Evolutionary conservation across 768 basidiomycete species (phyloP).

Genomic region (Termitomyces sp.): DNA sequence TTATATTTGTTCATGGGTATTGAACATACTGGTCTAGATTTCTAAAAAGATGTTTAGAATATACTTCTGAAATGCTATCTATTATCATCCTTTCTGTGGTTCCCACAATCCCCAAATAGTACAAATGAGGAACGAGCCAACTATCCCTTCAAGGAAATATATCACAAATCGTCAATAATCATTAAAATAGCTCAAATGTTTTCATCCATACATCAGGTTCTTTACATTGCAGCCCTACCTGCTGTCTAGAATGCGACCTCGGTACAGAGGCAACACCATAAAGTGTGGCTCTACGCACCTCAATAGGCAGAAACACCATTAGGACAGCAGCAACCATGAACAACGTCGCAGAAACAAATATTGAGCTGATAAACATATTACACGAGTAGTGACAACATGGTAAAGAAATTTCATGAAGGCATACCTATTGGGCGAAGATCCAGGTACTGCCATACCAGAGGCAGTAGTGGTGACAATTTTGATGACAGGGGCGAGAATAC

Average conservation of each 20-base stretch:
- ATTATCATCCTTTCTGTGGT: too few relatives aligned
- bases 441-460: background rate
- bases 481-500: conserved; percentile 43
- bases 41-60: too few relatives aligned
- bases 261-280: background rate
- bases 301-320: conserved; percentile 33
- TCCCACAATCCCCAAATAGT: too few relatives aligned
- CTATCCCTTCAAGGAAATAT: too few relatives aligned
- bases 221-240: conserved; percentile 6
- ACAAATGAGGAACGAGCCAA: too few relatives aligned
- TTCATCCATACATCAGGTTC: background rate
- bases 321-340: conserved; percentile 36
- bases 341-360: conserved; percentile 42
- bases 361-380: conserved; percentile 27
- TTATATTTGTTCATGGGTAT: too few relatives aligned
- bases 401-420: conserved; percentile 19
- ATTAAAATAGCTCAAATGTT: too few relatives aligned
- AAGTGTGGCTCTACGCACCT: background rate
- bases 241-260: background rate
- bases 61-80: too few relatives aligned
- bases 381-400: background rate
- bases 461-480: conserved; percentile 33
- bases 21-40: too few relatives aligned
- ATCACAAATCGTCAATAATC: too few relatives aligned
- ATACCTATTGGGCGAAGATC: conserved; percentile 35